Base-by-base conservation (phyloP, 768 basidiomycete genomes). In the Panus rudis region DNA sequence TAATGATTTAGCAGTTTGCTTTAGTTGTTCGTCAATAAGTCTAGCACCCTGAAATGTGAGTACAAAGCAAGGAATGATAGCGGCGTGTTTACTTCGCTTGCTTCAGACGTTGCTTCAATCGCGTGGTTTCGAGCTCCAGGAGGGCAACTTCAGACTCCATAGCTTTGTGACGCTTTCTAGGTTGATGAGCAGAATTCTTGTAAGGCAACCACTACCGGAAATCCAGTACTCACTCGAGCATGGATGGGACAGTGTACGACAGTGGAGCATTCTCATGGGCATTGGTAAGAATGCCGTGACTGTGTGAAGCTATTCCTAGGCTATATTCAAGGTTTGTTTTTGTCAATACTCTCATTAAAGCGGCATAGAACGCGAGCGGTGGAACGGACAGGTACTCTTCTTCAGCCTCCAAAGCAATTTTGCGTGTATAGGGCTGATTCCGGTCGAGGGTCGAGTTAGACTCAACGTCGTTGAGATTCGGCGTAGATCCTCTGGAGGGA, bases 51-150 rank as follows among this genome's bases (percentile, higher is more conserved):
- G 23, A 31, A 28, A 41, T 14, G 41, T 21, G 24, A 14, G 20
- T 13, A 10, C 17, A 21, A 14, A 13, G 16, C 8, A 24, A 3
- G 2, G 3, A 14, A 16, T 5, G 23, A 14, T 20, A 12, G 13
- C n/a, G 20, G 3, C 22, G 12, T 22, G 8, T 59, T 4, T 30
- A 68, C 66, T 60, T 65, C 6, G 56, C 57, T n/a, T 54, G 52
- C 10, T 51, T 50, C 4, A 62, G 43, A 17, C 66, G 62, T 22
- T 52, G 46, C 39, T 56, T 62, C 21, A 66, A 49, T 10, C 49
- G 41, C 16, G 45, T 48, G 2, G 57, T 47, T 32, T 65, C 59
- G 2, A 37, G 34, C 45, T 68, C 63, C 1, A 64, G 44, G 0
- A 60, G 47, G 19, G 44, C 46, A 10, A 58, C 55, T 41, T 69